phyloP scores from a whole-genome alignment of 2,329 filamentous ascomycete species.

The Ceratocystis diversiconidia region DNA sequence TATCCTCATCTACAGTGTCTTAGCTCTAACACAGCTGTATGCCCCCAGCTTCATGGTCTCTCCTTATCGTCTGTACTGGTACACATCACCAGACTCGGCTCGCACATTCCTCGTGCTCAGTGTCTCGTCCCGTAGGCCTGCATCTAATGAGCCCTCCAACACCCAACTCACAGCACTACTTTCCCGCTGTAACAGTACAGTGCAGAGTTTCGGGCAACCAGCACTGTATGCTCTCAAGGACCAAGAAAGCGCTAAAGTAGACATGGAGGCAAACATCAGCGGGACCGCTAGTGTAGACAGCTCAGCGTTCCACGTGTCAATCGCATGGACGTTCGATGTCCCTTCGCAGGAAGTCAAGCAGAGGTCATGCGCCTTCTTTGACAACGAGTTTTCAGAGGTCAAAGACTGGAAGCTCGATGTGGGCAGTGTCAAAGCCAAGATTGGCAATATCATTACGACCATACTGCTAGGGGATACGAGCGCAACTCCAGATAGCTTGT shows the following conservation, averaged over 20 bases:
- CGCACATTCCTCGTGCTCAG: conserved; percentile 76
- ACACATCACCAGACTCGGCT: conserved; percentile 41
- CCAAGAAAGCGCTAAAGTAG: conserved; percentile 12
- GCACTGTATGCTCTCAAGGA: conserved; percentile 45
- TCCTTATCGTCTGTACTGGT: conserved; percentile 33
- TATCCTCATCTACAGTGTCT: not conserved
- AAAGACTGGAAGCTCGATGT: conserved; percentile 38
- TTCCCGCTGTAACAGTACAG: conserved; percentile 48
- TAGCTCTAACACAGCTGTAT: conserved; percentile 25
- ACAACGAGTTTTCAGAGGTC: conserved; percentile 22
- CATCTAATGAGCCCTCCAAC: conserved; percentile 24
- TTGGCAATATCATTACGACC: conserved; percentile 53
- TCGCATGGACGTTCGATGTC: conserved; percentile 63
- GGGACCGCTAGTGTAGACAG: conserved; percentile 19
- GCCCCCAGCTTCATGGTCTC: conserved; percentile 28
- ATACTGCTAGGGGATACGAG: conserved; percentile 26
- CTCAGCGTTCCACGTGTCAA: conserved; percentile 68
- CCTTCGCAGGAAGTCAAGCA: conserved; percentile 26
- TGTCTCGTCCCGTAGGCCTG: conserved; percentile 28
- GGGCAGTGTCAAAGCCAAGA: conserved; percentile 54
- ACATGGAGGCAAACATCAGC: conserved; percentile 9
- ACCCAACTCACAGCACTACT: conserved; percentile 50
- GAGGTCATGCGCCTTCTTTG: conserved; percentile 25
- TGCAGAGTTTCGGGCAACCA: conserved; percentile 48
- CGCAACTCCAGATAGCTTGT: not conserved